A percentile compares a stretch with the other conserved stretches of the same genome.
Evolutionary conservation across 176 grass and related monocot species (phyloP).

Genomic region (Chloris gayana): DNA sequence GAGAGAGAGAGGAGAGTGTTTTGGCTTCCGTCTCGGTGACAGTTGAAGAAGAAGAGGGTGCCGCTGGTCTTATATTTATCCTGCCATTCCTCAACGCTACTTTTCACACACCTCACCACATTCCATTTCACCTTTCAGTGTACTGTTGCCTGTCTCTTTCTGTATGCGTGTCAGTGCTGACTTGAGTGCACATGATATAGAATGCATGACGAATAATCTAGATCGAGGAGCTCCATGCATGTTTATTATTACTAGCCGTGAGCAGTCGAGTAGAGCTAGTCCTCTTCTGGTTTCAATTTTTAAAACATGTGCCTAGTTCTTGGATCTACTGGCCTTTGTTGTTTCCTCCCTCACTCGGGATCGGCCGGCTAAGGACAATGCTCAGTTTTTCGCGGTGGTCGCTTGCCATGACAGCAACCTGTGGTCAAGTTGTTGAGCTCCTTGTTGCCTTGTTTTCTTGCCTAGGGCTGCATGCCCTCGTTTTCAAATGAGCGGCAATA

Average conservation of each 20-base stretch:
- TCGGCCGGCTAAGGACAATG: conserved; percentile 39
- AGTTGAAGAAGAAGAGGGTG: conserved; percentile 1
- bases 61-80: conserved; percentile 49
- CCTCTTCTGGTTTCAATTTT: conserved; percentile 12
- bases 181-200: conserved; percentile 26
- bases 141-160: conserved; percentile 21
- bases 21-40: conserved; percentile 1
- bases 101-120: conserved; percentile 35
- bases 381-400: conserved; percentile 32
- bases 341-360: conserved; percentile 52
- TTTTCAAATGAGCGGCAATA: conserved; percentile 43
- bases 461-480: conserved; percentile 31
- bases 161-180: conserved; percentile 43
- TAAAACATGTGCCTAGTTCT: conserved; percentile 18
- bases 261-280: conserved; percentile 1
- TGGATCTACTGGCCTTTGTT: conserved; percentile 45
- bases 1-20: background rate
- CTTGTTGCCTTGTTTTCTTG: conserved; percentile 75
- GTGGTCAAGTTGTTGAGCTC: conserved; percentile 40
- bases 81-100: background rate
- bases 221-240: background rate
- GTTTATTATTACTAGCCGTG: background rate
- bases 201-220: background rate
- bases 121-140: conserved; percentile 32
- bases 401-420: conserved; percentile 53